phyloP scores from a whole-genome alignment of 192 early-diverging fungal species.

The Chytriomyces sp. region DNA sequence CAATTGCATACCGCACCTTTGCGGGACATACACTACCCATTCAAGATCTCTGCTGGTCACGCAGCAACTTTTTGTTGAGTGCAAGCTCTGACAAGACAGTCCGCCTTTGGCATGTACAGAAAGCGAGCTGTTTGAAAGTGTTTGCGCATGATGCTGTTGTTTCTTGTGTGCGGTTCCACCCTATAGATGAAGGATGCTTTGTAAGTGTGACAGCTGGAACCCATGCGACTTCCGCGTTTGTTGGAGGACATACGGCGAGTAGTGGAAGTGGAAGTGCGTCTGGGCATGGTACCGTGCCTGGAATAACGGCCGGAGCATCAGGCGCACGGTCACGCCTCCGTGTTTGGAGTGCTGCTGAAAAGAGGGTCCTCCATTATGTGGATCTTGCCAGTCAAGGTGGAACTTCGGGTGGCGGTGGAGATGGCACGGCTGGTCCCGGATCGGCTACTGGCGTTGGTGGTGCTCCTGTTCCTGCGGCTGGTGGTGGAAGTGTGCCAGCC shows the following conservation, averaged over 20 bases:
- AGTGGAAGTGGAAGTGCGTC: too few species aligned
- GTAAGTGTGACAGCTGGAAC: conserved; percentile 65
- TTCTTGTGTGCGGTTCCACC: conserved; percentile 80
- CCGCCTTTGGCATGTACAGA: conserved; percentile 80
- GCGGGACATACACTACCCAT: conserved; percentile 76
- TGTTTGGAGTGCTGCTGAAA: conserved; percentile 82
- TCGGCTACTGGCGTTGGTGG: neutral
- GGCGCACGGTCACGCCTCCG: conserved; percentile 70
- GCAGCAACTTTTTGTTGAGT: conserved; percentile 78
- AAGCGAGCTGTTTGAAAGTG: conserved; percentile 74
- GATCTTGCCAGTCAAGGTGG: conserved; percentile 59
- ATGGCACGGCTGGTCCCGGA: conserved; percentile 20
- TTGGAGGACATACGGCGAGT: too few species aligned
- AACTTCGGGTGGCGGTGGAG: neutral
- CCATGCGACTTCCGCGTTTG: too few species aligned
- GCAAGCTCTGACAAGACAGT: conserved; percentile 80
- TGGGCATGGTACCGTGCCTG: too few species aligned
- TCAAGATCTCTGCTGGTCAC: conserved; percentile 57
- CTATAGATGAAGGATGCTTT: conserved; percentile 81
- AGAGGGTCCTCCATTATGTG: conserved; percentile 80
- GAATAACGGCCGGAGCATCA: conserved; percentile 32
- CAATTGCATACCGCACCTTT: conserved; percentile 71
- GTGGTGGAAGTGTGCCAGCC: neutral
- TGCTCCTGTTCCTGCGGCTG: neutral
- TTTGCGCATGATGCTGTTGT: conserved; percentile 82